Conservation (phyloP, 2,329 filamentous ascomycete species). For the Colletotrichum eremochloae region DNA sequence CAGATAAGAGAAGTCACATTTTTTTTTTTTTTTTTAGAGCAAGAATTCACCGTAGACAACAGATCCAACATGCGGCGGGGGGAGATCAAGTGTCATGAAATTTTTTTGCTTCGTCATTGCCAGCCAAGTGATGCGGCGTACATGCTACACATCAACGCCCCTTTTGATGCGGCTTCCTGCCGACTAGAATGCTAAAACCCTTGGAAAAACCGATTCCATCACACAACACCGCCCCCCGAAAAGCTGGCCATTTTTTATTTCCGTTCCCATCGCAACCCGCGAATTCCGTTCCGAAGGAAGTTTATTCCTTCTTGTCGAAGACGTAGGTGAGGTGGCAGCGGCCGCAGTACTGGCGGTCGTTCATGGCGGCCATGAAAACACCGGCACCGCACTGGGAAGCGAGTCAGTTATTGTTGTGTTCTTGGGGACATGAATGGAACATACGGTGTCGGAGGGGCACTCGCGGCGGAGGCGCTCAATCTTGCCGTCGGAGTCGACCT, state of each 20-base stretch:
- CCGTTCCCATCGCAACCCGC: constrained; percentile 30
- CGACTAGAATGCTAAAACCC: constrained; percentile 43
- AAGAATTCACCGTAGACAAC: too few species aligned
- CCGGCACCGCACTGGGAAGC: constrained; percentile 88
- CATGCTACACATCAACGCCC: constrained; percentile 61
- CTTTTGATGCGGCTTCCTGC: constrained; percentile 50
- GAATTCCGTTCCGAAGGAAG: constrained; percentile 23
- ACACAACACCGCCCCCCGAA: too few species aligned
- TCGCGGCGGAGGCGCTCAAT: constrained; percentile 99
- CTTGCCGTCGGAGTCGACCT: constrained; percentile 99
- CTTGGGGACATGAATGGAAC: constrained; percentile 47
- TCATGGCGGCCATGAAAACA: constrained; percentile 99
- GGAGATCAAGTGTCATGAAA: constrained; percentile 37
- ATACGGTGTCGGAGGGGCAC: constrained; percentile 91
- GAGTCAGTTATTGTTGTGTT: constrained; percentile 48
- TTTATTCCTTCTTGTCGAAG: constrained; percentile 74
- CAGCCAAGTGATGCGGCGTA: constrained; percentile 48
- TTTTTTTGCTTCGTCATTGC: constrained; percentile 44
- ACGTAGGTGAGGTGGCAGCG: constrained; percentile 81
- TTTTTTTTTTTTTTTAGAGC: too few species aligned
- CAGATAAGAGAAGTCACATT: not conserved
- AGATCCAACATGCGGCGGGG: too few species aligned
- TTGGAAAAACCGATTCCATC: constrained; percentile 22
- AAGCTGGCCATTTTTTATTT: constrained; percentile 5
- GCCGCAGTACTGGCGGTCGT: constrained; percentile 98